These are phyloP conservation scores for Knufia fluminis DNA, from an alignment of 2,329 filamentous ascomycete genomes.

Conservation along the genomic window DNA sequence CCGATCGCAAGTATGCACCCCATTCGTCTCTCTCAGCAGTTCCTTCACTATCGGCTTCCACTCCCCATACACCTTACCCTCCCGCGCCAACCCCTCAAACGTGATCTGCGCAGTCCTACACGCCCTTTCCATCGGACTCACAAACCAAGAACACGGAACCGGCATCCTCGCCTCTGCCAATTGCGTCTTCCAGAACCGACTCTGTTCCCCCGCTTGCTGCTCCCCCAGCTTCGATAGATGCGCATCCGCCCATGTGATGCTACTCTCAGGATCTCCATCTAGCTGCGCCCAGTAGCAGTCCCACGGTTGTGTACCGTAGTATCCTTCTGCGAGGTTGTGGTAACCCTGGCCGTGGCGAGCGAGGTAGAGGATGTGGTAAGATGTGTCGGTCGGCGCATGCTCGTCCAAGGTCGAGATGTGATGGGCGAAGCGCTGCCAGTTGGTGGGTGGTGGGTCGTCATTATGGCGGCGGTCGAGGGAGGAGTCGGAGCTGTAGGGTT, in stretches of 20 bases:
- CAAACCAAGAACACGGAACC: conserved; percentile 47
- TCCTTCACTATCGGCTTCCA: conserved; percentile 48
- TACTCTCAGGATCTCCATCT: conserved; percentile 43
- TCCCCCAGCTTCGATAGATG: conserved; percentile 46
- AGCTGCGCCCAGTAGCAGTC: conserved; percentile 53
- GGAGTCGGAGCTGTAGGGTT: conserved; percentile 34
- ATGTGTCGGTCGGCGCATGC: conserved; percentile 28
- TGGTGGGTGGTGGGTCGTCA: conserved; percentile 30
- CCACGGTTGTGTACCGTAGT: conserved; percentile 51
- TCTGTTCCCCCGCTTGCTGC: conserved; percentile 41
- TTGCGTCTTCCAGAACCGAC: conserved; percentile 43
- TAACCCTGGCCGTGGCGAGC: conserved; percentile 53
- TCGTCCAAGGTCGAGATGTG: conserved; percentile 41
- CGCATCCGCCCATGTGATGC: conserved; percentile 49
- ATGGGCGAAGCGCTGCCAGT: conserved; percentile 47
- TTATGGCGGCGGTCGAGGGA: conserved; percentile 13
- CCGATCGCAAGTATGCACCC: conserved; percentile 54
- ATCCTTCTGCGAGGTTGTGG: conserved; percentile 52
- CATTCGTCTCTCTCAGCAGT: conserved; percentile 50
- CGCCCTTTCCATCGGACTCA: conserved; percentile 49
- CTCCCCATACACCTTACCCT: conserved; percentile 32
- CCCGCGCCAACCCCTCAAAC: conserved; percentile 30
- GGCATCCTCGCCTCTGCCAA: conserved; percentile 41
- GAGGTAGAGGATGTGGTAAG: conserved; percentile 50
- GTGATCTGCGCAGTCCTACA: conserved; percentile 48